Evolutionary conservation across 1,139 yeast genomes (phyloP), one percentile per base, ranked within the genome.

Genomic region (Kodamaea derodonti): DNA sequence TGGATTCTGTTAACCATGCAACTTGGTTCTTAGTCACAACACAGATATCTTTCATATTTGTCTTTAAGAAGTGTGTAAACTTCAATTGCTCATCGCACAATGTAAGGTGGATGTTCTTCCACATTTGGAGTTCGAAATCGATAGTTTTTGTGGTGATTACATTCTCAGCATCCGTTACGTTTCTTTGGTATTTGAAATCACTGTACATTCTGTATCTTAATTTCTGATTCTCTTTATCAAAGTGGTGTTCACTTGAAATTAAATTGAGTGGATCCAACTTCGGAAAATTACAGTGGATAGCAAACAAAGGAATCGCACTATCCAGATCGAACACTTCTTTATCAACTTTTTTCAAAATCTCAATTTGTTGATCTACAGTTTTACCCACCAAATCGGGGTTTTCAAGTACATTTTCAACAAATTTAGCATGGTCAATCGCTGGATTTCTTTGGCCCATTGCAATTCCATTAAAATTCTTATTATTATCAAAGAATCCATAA

Each of bases 371-470:
- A 3, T 41, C 41, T 8, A 40, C 32, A 2, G 46, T 30, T 18
- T 37, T 38, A 2, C 34, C 20, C 6, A 37, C 20, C 14, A 38
- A 20, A 14, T 37, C 36, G 12, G 41, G 30, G 24, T 37, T 37
- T 14, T 37, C 29, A 4, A 47, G 25, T 4, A 47, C 40, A 10
- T 38, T 30, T 10, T 39, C 42, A 22, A 49, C 38, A 37, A 39
- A 62, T 14, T 31, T 28, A 23, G 51, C 43, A 36, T 47, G 53
- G 41, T 65, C 72, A n/a, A 33, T 28, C 8, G 62, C 17, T 0
- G 71, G 67, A 36, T 63, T 53, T 28, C 55, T 62, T 40, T 65
- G 72, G 2, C 66, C 69, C 70, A 65, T 65, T 0, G 69, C 66
- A 8, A 62, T 67, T 2, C 71, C 71, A 20, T 60, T 56, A 35